Base-by-base conservation (phyloP, 2,329 filamentous ascomycete genomes). In the Cyanodermella asteris region DNA sequence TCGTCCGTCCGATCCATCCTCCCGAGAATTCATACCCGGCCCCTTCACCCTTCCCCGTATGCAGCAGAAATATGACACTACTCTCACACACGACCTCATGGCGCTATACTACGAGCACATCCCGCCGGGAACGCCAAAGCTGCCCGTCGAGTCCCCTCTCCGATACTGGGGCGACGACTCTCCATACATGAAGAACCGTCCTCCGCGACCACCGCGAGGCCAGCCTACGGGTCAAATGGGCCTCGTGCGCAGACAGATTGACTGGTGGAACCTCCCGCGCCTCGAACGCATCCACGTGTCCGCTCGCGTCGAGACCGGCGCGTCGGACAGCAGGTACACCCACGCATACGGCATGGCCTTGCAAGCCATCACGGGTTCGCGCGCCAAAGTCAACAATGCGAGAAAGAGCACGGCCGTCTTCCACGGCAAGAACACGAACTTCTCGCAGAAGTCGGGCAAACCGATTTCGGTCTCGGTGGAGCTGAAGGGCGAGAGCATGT, bases 181-280 rank as follows among this genome's bases (percentile, higher is more conserved):
- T 6, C 87, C 84, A 3, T 97, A 97, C 54, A 82, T 82, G 59
- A 78, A 81, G 55, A 91, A 91, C 50, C 65, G 87, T 39, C 74
- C 77, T 4, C 65, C 77, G 36, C 72, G 87, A 34, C 77, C 73
- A 2, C 87, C 87, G 5, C 66, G 84, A 41, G 87, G 87, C 35
- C 65, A 69, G 35, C 68, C 77, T 34, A 49, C 54, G 2, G 6
- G 5, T 13, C 5, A 6, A 11, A 39, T 59, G 22, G 51, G 51
- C 5, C 44, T 59, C 11, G 42, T 59, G 23, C 47, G 60, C 30
- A 59, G 62, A 34, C 63, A 61, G 7, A 62, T 67, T 37, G 73
- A 64, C 13, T 93, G 81, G 61, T 66, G 65, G 42, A 91, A 90
- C 48, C 63, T 97, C 18, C 87, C 87, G 20, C 66, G 72, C 44